Evolutionary conservation across 345 rosid genomes (phyloP).

Genomic region (Excoecaria agallocha): DNA sequence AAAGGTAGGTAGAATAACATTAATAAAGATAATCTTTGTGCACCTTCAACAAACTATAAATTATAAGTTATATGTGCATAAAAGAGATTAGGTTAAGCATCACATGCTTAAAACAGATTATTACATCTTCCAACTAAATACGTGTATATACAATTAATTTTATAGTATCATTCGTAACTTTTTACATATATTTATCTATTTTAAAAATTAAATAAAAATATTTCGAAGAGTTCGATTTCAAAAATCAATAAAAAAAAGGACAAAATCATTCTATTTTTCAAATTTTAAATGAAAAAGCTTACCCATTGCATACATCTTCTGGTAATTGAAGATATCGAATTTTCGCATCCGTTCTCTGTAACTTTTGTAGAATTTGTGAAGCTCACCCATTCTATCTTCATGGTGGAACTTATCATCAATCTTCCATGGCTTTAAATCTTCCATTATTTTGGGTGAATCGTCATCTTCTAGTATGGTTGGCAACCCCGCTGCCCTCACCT

Average conservation of each 20-base stretch:
- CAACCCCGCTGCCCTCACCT: slow-evolving; percentile 74
- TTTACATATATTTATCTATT: too few relatives aligned
- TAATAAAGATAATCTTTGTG: slow-evolving; percentile 5
- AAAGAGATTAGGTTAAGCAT: too few relatives aligned
- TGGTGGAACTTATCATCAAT: slow-evolving; percentile 67
- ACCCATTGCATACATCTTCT: slow-evolving; percentile 91
- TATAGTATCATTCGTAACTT: too few relatives aligned
- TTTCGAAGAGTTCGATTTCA: too few relatives aligned
- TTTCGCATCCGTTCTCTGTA: slow-evolving; percentile 88
- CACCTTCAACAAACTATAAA: slow-evolving; percentile 21
- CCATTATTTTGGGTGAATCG: slow-evolving; percentile 67
- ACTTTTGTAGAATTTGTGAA: slow-evolving; percentile 82
- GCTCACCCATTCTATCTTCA: slow-evolving; percentile 64
- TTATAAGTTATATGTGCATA: neutral
- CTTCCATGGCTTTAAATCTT: slow-evolving; percentile 90
- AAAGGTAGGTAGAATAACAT: slow-evolving; percentile 21
- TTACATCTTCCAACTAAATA: too few relatives aligned
- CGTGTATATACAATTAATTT: too few relatives aligned
- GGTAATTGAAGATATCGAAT: slow-evolving; percentile 86
- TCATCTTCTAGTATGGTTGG: slow-evolving; percentile 78
- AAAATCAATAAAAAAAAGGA: too few relatives aligned
- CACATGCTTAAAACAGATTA: too few relatives aligned
- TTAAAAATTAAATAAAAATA: too few relatives aligned
- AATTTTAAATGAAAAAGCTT: slow-evolving; percentile 16
- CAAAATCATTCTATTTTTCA: too few relatives aligned